Evolutionary conservation across 805 yeast species (phyloP).

Genomic region (Metschnikowia lunata): DNA sequence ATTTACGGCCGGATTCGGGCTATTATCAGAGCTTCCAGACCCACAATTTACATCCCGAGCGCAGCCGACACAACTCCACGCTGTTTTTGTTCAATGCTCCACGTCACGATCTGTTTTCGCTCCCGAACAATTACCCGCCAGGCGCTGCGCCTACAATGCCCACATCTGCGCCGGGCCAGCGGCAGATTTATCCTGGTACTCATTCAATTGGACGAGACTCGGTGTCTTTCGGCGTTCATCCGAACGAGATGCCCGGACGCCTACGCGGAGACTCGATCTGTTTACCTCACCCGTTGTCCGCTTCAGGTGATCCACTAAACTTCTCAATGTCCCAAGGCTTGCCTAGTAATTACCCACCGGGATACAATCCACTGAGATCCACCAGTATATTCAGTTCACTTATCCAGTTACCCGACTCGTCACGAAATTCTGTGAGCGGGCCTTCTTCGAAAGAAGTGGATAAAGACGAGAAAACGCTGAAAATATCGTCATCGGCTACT

Average conservation of each 20-base stretch:
- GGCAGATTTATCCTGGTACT: slow-evolving; percentile 15
- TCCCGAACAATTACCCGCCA: slow-evolving; percentile 21
- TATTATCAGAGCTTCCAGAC: slow-evolving; percentile 9
- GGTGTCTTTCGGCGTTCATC: slow-evolving; percentile 7
- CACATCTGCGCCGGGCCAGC: slow-evolving; percentile 1
- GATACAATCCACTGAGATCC: slow-evolving; percentile 22
- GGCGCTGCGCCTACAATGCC: slow-evolving; percentile 8
- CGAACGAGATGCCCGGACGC: slow-evolving; percentile 15
- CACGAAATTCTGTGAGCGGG: slow-evolving; percentile 31
- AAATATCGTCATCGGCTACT: background rate
- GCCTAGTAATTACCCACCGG: slow-evolving; percentile 1
- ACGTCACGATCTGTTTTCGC: slow-evolving; percentile 28
- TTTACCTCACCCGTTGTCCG: slow-evolving; percentile 33
- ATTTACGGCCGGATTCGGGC: slow-evolving; percentile 8
- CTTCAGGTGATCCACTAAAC: slow-evolving; percentile 1
- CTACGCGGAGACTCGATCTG: slow-evolving; percentile 37
- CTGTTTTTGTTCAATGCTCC: slow-evolving; percentile 24
- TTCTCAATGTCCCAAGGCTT: slow-evolving; percentile 4
- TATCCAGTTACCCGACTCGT: slow-evolving; percentile 37
- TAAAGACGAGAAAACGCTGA: slow-evolving; percentile 1
- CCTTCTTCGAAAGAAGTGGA: slow-evolving; percentile 7
- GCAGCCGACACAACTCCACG: slow-evolving; percentile 12
- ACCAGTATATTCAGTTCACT: slow-evolving; percentile 37
- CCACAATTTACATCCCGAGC: slow-evolving; percentile 2
- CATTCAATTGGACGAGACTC: slow-evolving; percentile 19